These are phyloP conservation scores for Rhizophlyctis rosea DNA, from an alignment of 192 early-diverging fungal genomes.

Conservation along the genomic window DNA sequence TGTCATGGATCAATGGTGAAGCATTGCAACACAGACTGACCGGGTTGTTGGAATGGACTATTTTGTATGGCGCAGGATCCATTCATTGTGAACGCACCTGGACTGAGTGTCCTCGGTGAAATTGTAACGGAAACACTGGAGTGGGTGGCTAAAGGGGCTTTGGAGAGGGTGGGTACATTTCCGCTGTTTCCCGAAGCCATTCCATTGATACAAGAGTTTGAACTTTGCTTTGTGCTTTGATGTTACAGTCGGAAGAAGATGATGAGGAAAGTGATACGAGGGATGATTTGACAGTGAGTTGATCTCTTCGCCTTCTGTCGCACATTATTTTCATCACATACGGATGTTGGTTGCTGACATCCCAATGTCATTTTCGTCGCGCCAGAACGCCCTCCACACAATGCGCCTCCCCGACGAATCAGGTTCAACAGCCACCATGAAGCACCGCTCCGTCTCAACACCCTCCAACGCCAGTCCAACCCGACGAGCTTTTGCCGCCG, in stretches of 20 bases:
- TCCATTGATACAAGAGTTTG: neutral
- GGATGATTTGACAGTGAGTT: constrained; percentile 19
- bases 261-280: constrained; percentile 18
- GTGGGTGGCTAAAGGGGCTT: constrained; percentile 27
- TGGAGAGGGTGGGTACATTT: constrained; percentile 14
- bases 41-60: neutral
- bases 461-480: no score
- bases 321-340: constrained; percentile 2
- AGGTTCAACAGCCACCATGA: no score
- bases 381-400: no score
- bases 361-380: no score
- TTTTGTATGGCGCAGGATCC: constrained; percentile 31
- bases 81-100: constrained; percentile 35
- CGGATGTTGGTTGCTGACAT: no score
- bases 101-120: constrained; percentile 17
- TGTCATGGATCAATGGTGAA: neutral
- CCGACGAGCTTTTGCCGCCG: no score
- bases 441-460: no score
- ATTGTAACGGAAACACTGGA: constrained; percentile 23
- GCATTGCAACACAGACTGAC: neutral
- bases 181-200: no score
- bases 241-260: no score
- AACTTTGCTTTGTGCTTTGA: neutral
- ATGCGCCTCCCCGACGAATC: no score
- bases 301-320: neutral